Evolutionary conservation across 2,329 filamentous ascomycete species (phyloP), one percentile per base, ranked within the genome.

Genomic region (Mycogone perniciosa): DNA sequence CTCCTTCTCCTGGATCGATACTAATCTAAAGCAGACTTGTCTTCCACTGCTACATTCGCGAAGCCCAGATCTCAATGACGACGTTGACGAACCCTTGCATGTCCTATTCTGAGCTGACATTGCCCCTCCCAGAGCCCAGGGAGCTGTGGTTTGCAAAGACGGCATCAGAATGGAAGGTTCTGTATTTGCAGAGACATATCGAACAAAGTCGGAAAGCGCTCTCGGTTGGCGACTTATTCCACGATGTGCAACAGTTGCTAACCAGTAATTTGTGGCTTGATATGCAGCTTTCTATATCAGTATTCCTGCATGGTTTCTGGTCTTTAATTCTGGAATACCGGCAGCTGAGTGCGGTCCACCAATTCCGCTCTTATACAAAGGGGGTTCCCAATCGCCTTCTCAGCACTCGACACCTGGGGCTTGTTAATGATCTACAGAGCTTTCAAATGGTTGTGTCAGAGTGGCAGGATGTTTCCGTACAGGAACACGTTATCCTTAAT

Each of bases 31-130:
- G 56, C 39, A 77, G 78, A 34, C 76, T 89, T 2, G 79, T 80
- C 3, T 82, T 85, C 53, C 81, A 85, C 60, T 69, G 80, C 10
- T 85, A 85, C 56, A 66, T 84, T 5, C 76, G 83, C 51, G 85
- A 89, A 59, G 74, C 82, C 0, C 82, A 87, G 54, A 75, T 79
- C 4, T 86, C 85, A 2, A 84, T 89, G 70, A 80, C 81, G 1
- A 73, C 85, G 4, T 71, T 86, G 48, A 81, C 78, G 26, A 83
- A 79, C 52, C 82, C 84, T 0, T 69, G 81, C 20, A 80, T 88
- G 56, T 85, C 84, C 0, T 89, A 87, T 59, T 76, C 82, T 0
- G 86, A 89, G 59, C 68, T 89, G 44, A 79, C 79, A 4, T 67
- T 88, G 3, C 83, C 84, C 1, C 65, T 89, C 0, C 85, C 86